Evolutionary conservation across 2,329 filamentous ascomycete species (phyloP).

Genomic region (Pseudogymnoascus sp.): DNA sequence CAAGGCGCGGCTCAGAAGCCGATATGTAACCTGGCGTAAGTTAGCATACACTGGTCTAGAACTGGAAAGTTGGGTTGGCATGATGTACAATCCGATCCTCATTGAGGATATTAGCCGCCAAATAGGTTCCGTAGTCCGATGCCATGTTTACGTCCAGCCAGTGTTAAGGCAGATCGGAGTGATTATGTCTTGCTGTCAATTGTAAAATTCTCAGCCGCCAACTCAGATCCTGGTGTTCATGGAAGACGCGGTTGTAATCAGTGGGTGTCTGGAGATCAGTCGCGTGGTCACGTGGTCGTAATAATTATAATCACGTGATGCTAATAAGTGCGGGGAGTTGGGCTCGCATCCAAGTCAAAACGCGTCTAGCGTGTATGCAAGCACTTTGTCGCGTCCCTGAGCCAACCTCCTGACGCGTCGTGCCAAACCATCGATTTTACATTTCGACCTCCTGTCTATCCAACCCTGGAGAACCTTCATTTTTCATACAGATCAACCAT

Average conservation of each 20-base stretch:
- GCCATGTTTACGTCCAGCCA: conserved; percentile 2
- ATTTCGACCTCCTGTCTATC: conserved; percentile 14
- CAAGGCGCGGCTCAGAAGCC: conserved; percentile 70
- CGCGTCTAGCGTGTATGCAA: conserved; percentile 6
- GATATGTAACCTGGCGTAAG: conserved; percentile 69
- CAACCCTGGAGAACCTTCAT: conserved; percentile 15
- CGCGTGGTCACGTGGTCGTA: neutral
- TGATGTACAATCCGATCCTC: conserved; percentile 27
- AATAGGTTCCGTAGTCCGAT: conserved; percentile 27
- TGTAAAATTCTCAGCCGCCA: neutral
- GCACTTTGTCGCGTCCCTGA: conserved; percentile 6
- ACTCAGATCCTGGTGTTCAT: neutral
- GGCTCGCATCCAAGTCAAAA: neutral
- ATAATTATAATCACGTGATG: neutral
- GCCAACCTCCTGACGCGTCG: conserved; percentile 1
- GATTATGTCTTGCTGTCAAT: neutral
- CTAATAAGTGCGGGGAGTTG: neutral
- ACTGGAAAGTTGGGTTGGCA: neutral
- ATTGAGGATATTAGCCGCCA: conserved; percentile 28
- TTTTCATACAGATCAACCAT: conserved; percentile 11
- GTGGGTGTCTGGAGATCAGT: neutral
- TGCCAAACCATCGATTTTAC: conserved; percentile 11
- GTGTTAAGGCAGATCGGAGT: neutral
- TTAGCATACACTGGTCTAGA: conserved; percentile 7
- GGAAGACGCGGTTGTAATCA: conserved; percentile 1